Evolutionary conservation across 2,329 filamentous ascomycete species (phyloP).

Genomic region (Phialophora macrospora): DNA sequence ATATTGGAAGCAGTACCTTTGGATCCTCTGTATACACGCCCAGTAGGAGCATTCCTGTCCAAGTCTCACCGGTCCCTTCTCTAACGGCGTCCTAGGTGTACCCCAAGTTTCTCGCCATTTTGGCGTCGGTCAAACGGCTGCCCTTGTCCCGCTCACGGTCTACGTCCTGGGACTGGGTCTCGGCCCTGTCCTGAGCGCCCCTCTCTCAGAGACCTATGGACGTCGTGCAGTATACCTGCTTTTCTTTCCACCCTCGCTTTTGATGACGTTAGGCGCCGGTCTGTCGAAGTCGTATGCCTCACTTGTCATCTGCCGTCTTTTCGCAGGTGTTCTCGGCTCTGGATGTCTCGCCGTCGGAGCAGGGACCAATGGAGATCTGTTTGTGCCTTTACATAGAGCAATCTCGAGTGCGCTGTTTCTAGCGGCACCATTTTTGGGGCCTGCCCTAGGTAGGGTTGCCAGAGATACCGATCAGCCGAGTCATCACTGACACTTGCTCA

Average conservation of each 20-base stretch:
- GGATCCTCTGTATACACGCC: constrained; percentile 45
- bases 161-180: constrained; percentile 75
- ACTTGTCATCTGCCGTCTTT: constrained; percentile 73
- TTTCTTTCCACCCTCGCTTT: constrained; percentile 67
- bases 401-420: constrained; percentile 60
- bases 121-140: constrained; percentile 41
- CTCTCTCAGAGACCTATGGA: constrained; percentile 73
- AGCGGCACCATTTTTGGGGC: constrained; percentile 69
- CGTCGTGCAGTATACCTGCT: constrained; percentile 71
- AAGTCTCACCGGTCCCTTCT: not conserved
- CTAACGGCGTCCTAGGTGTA: constrained; percentile 43
- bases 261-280: constrained; percentile 51
- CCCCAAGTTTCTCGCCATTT: constrained; percentile 59
- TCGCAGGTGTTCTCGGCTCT: constrained; percentile 73
- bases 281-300: constrained; percentile 68
- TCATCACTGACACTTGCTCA: not conserved
- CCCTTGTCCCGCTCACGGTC: constrained; percentile 67
- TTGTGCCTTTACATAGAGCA: constrained; percentile 57
- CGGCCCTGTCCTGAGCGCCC: constrained; percentile 73
- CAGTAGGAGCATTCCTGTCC: constrained; percentile 14
- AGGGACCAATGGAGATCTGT: constrained; percentile 70
- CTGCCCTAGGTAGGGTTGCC: constrained; percentile 56
- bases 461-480: not conserved
- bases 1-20: constrained; percentile 38
- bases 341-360: constrained; percentile 71